phyloP scores from a whole-genome alignment of 2,329 filamentous ascomycete species.

The Piedraia hortae region DNA sequence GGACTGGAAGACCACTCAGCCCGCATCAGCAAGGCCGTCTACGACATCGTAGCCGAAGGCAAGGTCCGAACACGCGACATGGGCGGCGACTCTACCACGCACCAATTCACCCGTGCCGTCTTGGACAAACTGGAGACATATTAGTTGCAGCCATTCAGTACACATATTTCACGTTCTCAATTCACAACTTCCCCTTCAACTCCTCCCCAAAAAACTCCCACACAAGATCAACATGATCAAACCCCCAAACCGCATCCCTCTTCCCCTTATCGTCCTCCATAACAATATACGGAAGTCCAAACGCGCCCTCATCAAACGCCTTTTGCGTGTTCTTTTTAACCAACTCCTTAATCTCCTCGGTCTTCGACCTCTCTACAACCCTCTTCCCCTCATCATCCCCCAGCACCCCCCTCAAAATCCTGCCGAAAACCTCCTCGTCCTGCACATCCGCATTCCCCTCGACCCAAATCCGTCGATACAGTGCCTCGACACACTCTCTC shows the following conservation, averaged over 20 bases:
- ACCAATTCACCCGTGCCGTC: conserved; percentile 86
- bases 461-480: conserved; percentile 26
- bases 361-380: conserved; percentile 12
- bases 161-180: not conserved
- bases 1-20: conserved; percentile 96
- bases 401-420: conserved; percentile 19
- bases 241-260: conserved; percentile 29
- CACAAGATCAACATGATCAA: conserved; percentile 31
- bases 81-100: conserved; percentile 69
- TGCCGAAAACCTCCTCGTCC: conserved; percentile 18
- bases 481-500: conserved; percentile 15
- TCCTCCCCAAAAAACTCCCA: conserved; percentile 2
- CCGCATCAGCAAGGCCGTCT: conserved; percentile 75
- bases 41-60: conserved; percentile 65
- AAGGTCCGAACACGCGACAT: conserved; percentile 80
- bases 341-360: conserved; percentile 19
- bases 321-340: conserved; percentile 23
- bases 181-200: not conserved
- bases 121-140: conserved; percentile 66
- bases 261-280: conserved; percentile 26
- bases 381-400: conserved; percentile 18
- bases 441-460: conserved; percentile 20
- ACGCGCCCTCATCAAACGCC: conserved; percentile 26
- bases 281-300: conserved; percentile 32
- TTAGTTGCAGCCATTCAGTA: no score